Base-by-base conservation (phyloP, 148 eudicot genomes). In the Rhododendron williamsianum region DNA sequence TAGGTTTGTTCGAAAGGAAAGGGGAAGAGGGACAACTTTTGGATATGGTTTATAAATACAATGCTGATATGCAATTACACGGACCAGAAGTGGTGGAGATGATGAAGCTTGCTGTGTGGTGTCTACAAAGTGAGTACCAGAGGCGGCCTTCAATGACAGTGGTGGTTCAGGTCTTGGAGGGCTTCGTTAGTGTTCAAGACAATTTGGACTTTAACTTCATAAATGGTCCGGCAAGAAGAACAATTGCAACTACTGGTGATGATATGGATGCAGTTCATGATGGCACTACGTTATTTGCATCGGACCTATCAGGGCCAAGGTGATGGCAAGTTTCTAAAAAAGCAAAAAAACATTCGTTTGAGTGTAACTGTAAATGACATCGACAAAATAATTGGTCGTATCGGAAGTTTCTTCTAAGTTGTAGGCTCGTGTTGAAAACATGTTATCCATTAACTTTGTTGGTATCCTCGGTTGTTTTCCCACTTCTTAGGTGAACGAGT, bases 21-120 rank as follows among this genome's bases (percentile, higher is more conserved):
- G 86, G 73, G 3, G 86, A 77, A 77, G 74, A 54, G 15, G 82
- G 69, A 15, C 23, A 38, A n/a, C 51, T 77, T 23, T 30, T 76
- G 58, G 86, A 3, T 60, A 72, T 78, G 67, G 81, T 69, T 7
- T 16, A 84, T 36, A 77, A 38, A 25, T 7, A 25, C 13, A 56
- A 45, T 45, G 54, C 38, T 18, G 78, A 41, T 41, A 41, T 41
- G 45, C 45, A 41, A 41, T 41, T 41, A 41, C 7, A 41, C 8
- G 45, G 45, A 5, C 1, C 45, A 41, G 45, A 41, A 41, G 45
- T 5, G 45, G 6, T 41, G 7, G 45, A 41, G 45, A 6, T 41
- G 45, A 41, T 41, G 45, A 41, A 41, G 45, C 45, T 41, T 41
- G 45, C 8, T 0, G 6, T 41, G 45, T 41, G 45, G 45, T 41